These are phyloP conservation scores for Mycena sanguinolenta DNA, from an alignment of 768 basidiomycete genomes.

Conservation along the genomic window DNA sequence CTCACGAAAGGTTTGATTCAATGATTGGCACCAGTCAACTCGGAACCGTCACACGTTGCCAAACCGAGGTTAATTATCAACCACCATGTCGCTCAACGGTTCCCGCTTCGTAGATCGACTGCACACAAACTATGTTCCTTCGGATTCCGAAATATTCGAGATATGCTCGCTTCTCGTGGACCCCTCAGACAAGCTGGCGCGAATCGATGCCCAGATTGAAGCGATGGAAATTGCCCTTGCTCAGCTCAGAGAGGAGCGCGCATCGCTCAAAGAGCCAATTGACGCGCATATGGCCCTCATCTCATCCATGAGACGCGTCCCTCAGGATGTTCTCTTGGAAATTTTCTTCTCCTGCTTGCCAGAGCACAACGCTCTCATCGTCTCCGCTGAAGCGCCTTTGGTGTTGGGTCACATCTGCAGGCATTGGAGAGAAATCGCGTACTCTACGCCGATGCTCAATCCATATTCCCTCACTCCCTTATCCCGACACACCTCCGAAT, in stretches of 20 bases:
- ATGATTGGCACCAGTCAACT: too few species aligned
- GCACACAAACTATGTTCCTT: background rate
- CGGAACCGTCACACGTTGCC: too few species aligned
- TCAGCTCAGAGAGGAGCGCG: background rate
- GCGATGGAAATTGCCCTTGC: too few species aligned
- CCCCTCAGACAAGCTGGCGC: background rate
- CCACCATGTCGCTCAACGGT: background rate
- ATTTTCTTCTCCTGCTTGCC: conserved; percentile 22
- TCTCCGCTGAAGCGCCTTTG: conserved; percentile 13
- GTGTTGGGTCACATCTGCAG: background rate
- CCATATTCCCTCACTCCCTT: conserved; percentile 1
- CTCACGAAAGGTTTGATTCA: too few species aligned
- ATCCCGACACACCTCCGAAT: background rate
- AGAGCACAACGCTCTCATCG: too few species aligned
- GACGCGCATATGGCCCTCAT: too few species aligned
- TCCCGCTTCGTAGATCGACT: background rate
- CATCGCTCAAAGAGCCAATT: too few species aligned
- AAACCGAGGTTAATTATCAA: too few species aligned
- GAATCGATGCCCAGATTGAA: background rate
- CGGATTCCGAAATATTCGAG: background rate
- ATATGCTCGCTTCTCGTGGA: background rate
- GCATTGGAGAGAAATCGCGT: too few species aligned
- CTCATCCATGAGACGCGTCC: background rate
- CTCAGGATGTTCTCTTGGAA: conserved; percentile 24
- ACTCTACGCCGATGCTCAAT: conserved; percentile 16